phyloP scores from a whole-genome alignment of 164 flowering plant species.

The Kingdonia uniflora region DNA sequence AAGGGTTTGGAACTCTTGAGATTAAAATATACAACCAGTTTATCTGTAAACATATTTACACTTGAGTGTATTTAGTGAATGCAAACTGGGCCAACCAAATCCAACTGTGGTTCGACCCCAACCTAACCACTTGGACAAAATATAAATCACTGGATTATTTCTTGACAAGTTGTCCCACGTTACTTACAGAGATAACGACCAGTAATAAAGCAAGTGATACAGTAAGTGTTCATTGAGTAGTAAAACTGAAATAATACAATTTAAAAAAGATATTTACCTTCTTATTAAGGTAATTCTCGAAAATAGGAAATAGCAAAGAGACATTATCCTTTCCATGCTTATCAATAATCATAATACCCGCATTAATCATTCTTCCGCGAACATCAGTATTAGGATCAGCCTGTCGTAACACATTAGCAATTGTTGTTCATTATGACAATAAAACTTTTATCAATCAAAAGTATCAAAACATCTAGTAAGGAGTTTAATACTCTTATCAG shows the following conservation, averaged over 20 bases:
- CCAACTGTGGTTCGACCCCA: too few species aligned
- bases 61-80: too few species aligned
- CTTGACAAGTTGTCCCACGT: too few species aligned
- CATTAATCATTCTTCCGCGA: constrained; percentile 95
- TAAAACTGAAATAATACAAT: background rate
- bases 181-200: too few species aligned
- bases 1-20: too few species aligned
- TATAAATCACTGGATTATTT: too few species aligned
- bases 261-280: constrained; percentile 43
- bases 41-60: too few species aligned
- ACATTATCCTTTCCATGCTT: constrained; percentile 92
- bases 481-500: too few species aligned
- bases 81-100: too few species aligned
- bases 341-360: constrained; percentile 88
- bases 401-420: constrained; percentile 27
- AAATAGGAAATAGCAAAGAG: constrained; percentile 89
- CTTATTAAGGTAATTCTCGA: constrained; percentile 93
- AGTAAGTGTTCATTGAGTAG: background rate
- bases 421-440: background rate
- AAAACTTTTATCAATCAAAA: background rate
- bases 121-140: too few species aligned
- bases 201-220: too few species aligned
- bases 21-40: too few species aligned
- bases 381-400: constrained; percentile 95
- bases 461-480: background rate